Conservation (phyloP, 2,329 filamentous ascomycete species). For the Exophiala aquamarina region DNA sequence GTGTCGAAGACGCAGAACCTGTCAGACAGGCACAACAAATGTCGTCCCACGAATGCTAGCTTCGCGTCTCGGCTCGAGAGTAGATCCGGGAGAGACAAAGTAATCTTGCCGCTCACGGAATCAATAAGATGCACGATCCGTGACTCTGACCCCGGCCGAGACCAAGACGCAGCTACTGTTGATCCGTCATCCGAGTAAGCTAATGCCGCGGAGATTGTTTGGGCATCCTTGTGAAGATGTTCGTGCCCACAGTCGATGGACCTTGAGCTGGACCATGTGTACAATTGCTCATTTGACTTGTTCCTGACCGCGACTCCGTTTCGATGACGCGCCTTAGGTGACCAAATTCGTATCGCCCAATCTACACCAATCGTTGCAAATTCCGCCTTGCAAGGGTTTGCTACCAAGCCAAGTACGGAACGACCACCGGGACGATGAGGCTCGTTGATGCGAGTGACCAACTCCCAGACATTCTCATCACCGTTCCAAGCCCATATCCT, state of each 20-base stretch:
- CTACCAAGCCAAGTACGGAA: slow-evolving; percentile 69
- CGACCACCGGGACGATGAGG: slow-evolving; percentile 66
- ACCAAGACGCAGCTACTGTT: slow-evolving; percentile 63
- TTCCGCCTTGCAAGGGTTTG: slow-evolving; percentile 66
- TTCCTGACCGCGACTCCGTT: slow-evolving; percentile 55
- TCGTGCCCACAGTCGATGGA: slow-evolving; percentile 38
- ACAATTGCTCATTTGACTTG: slow-evolving; percentile 57
- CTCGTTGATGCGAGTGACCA: slow-evolving; percentile 79
- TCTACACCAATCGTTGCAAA: slow-evolving; percentile 89
- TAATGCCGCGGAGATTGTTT: slow-evolving; percentile 57
- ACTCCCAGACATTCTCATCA: slow-evolving; percentile 58
- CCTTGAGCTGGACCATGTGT: slow-evolving; percentile 73
- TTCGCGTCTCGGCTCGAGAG: slow-evolving; percentile 65
- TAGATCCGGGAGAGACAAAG: slow-evolving; percentile 66
- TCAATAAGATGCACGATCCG: slow-evolving; percentile 73
- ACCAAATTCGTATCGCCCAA: slow-evolving; percentile 76
- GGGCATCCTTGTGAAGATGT: slow-evolving; percentile 28
- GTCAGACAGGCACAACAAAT: slow-evolving; percentile 73
- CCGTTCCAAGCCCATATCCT: slow-evolving; percentile 82
- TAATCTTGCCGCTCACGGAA: slow-evolving; percentile 64
- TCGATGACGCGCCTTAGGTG: slow-evolving; percentile 66
- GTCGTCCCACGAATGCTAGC: slow-evolving; percentile 70
- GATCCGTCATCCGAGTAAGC: slow-evolving; percentile 84
- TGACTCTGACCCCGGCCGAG: slow-evolving; percentile 52
- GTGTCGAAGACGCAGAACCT: slow-evolving; percentile 80